phyloP scores from a whole-genome alignment of 129 eudicot species.

The Artemisia annua region DNA sequence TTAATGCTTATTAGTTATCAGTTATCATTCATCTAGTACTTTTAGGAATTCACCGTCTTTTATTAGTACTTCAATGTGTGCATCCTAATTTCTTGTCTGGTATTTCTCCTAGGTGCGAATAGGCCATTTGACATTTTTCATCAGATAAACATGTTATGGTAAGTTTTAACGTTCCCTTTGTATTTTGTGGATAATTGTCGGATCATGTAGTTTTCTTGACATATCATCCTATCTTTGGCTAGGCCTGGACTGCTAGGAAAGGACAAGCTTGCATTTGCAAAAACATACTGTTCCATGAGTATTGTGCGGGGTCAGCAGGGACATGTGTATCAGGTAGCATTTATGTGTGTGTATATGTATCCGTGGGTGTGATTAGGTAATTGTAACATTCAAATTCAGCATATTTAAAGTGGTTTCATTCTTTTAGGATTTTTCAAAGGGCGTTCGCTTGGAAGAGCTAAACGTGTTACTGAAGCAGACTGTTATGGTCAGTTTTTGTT shows the following conservation, averaged over 20 bases:
- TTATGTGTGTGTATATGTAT: too few relatives aligned
- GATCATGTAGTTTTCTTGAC: constrained; percentile 18
- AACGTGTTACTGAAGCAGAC: constrained; percentile 84
- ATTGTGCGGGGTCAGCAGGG: constrained; percentile 57
- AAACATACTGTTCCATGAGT: constrained; percentile 70
- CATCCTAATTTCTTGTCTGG: constrained; percentile 34
- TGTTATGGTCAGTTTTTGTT: constrained; percentile 66
- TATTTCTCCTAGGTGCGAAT: constrained; percentile 78
- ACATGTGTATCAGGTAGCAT: constrained; percentile 58
- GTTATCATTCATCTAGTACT: constrained; percentile 8
- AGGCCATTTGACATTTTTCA: constrained; percentile 98
- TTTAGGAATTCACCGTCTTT: constrained; percentile 11
- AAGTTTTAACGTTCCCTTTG: constrained; percentile 20
- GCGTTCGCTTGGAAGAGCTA: constrained; percentile 83
- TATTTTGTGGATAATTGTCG: not conserved
- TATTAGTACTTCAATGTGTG: constrained; percentile 2
- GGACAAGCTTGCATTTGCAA: constrained; percentile 79
- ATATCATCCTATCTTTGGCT: constrained; percentile 29
- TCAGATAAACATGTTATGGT: constrained; percentile 94
- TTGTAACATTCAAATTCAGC: not conserved
- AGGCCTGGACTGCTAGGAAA: constrained; percentile 97
- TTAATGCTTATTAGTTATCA: constrained; percentile 23
- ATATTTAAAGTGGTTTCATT: constrained; percentile 7
- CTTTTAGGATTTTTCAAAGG: constrained; percentile 85
- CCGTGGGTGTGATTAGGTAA: not conserved